Evolutionary conservation across 2,329 filamentous ascomycete genomes (phyloP), one percentile per base, ranked within the genome.

Genomic region (Periglandula ipomoeae): DNA sequence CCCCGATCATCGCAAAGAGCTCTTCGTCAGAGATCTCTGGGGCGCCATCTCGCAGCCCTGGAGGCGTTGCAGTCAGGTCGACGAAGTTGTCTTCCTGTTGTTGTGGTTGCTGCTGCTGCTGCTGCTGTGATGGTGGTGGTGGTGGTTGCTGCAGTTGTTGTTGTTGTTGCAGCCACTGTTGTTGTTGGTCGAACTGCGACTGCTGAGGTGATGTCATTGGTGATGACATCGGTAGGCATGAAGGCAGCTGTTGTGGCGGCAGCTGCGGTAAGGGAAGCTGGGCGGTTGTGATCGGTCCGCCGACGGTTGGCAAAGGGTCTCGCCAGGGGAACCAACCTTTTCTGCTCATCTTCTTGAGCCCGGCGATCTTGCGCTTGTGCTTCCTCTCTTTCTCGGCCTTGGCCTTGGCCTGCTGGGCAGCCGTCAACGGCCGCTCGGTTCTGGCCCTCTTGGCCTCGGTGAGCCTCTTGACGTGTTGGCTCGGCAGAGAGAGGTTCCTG

Each of bases 391-490:
- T 15, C 38, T 40, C 19, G 19, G 10, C 5, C 38, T 40, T 13
- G 11, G 4, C 20, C 38, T 23, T 40, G 4, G 11, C 11, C 10
- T n/a, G 15, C 17, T 22, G 38, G 10, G 19, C 11, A 19, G 10
- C 15, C 17, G 11, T 40, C 17, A 40, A 11, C 4, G 20, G 19
- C 20, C 3, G 19, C 10, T 10, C 38, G 38, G 38, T 20, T 10
- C 15, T 0, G 10, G 10, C 13, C 8, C 20, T n/a, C 38, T 22
- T 10, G 38, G 7, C 19, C 38, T 5, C 9, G 15, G 35, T 11
- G 1, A 10, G 35, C 10, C 2, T 9, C 2, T 17, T 3, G n/a
- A 10, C 1, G 20, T 6, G 0, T 19, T 5, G 5, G 35, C 3
- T 4, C 8, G n/a, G 35, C 35, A 38, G 3, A 2, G 27, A 10